Conservation (phyloP, 495 filamentous ascomycete genomes). For the Neurospora sp. region DNA sequence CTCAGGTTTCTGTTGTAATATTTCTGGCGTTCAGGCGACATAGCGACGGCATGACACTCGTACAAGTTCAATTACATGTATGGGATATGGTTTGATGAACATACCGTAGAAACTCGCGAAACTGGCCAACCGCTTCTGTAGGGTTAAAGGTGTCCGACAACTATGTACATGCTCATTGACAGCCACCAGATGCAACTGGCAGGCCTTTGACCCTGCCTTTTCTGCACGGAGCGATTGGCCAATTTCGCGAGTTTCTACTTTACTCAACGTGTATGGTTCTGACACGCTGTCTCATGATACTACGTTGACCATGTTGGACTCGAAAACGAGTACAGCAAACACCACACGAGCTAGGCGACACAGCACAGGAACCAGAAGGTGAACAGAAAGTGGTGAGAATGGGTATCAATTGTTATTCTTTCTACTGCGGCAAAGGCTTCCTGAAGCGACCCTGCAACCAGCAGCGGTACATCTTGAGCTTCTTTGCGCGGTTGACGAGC, state of each 20-base stretch:
- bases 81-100: background rate
- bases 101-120: too few relatives aligned
- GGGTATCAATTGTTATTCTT: slow-evolving; percentile 14
- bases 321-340: background rate
- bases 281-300: background rate
- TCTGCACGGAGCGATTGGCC: too few relatives aligned
- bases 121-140: too few relatives aligned
- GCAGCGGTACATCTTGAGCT: slow-evolving; percentile 96
- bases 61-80: background rate
- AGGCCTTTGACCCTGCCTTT: too few relatives aligned
- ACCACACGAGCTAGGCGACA: background rate
- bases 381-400: background rate
- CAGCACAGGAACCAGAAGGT: background rate
- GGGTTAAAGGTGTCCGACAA: too few relatives aligned
- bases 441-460: slow-evolving; percentile 89
- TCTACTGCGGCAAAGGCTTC: slow-evolving; percentile 37
- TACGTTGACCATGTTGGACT: background rate
- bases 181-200: too few relatives aligned
- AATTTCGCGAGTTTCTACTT: too few relatives aligned
- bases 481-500: slow-evolving; percentile 80
- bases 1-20: background rate
- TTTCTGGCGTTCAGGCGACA: background rate
- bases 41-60: background rate
- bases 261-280: background rate
- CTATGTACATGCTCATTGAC: too few relatives aligned